These are phyloP conservation scores for Passiflora organensis DNA, from an alignment of 345 rosid genomes.

Conservation along the genomic window DNA sequence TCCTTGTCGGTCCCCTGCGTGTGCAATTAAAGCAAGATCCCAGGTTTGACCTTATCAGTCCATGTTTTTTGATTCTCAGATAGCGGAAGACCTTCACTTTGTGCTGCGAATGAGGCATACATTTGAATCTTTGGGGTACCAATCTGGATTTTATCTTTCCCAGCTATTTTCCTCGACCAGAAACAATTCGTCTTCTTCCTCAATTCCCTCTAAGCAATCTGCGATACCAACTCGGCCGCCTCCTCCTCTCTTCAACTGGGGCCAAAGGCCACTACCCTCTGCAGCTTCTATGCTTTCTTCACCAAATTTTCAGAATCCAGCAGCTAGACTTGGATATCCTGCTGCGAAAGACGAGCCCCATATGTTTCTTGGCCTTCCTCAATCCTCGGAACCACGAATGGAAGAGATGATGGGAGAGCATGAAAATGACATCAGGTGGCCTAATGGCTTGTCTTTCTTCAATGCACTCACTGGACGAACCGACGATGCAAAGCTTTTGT, in stretches of 20 bases:
- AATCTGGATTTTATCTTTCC: too few relatives aligned
- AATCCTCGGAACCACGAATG: constrained; percentile 38
- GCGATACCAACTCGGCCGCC: constrained; percentile 52
- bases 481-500: constrained; percentile 69
- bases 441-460: constrained; percentile 72
- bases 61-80: constrained; percentile 32
- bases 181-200: too few relatives aligned
- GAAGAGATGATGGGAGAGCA: constrained; percentile 63
- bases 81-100: constrained; percentile 96
- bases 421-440: constrained; percentile 87
- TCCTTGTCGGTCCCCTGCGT: too few relatives aligned
- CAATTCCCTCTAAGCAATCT: constrained; percentile 48
- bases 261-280: constrained; percentile 49
- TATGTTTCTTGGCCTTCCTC: constrained; percentile 59
- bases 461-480: constrained; percentile 70
- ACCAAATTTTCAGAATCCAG: constrained; percentile 56
- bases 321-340: too few relatives aligned
- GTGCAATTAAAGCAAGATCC: too few relatives aligned
- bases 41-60: constrained; percentile 4
- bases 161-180: too few relatives aligned
- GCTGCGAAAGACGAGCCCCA: constrained; percentile 59
- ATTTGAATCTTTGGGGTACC: constrained; percentile 88
- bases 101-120: constrained; percentile 93
- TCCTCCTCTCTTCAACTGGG: constrained; percentile 60
- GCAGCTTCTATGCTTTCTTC: constrained; percentile 49